Evolutionary conservation across 768 basidiomycete species (phyloP).

Genomic region (Boletus subcaerulescens): DNA sequence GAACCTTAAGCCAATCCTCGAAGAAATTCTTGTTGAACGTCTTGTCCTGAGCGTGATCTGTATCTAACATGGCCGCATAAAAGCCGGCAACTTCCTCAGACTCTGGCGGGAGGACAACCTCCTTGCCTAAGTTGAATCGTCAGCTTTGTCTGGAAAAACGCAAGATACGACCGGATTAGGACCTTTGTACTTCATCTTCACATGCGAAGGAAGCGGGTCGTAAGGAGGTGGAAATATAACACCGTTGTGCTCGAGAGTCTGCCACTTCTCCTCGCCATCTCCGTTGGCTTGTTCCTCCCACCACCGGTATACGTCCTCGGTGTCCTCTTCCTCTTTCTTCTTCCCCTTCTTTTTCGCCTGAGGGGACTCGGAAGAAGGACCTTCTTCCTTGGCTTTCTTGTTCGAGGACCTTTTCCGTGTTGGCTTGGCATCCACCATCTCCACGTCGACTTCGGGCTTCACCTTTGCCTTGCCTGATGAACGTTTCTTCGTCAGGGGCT

Average conservation of each 20-base stretch:
- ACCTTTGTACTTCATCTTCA: constrained; percentile 98
- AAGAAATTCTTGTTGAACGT: constrained; percentile 96
- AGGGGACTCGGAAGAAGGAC: constrained; percentile 37
- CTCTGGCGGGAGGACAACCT: constrained; percentile 74
- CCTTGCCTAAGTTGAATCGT: constrained; percentile 54
- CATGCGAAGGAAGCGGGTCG: constrained; percentile 70
- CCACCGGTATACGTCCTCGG: constrained; percentile 77
- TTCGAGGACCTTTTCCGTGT: constrained; percentile 43
- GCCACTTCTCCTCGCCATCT: constrained; percentile 86
- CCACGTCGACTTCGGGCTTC: constrained; percentile 51
- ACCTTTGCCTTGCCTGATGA: constrained; percentile 33
- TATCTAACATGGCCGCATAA: constrained; percentile 89
- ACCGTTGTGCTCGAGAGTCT: constrained; percentile 90
- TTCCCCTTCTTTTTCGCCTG: constrained; percentile 55
- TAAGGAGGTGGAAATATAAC: constrained; percentile 97
- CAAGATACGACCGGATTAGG: constrained; percentile 25
- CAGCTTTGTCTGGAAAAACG: constrained; percentile 9
- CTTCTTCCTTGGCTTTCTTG: constrained; percentile 57
- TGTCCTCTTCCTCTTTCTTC: constrained; percentile 55
- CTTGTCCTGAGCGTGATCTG: constrained; percentile 85
- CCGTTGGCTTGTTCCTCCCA: constrained; percentile 78
- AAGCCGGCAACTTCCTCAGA: constrained; percentile 97
- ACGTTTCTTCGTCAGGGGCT: constrained; percentile 29
- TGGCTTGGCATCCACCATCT: constrained; percentile 42
- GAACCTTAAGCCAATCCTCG: constrained; percentile 75